Evolutionary conservation across 2,329 filamentous ascomycete species (phyloP).

Genomic region (Botryosphaeria dothidea): DNA sequence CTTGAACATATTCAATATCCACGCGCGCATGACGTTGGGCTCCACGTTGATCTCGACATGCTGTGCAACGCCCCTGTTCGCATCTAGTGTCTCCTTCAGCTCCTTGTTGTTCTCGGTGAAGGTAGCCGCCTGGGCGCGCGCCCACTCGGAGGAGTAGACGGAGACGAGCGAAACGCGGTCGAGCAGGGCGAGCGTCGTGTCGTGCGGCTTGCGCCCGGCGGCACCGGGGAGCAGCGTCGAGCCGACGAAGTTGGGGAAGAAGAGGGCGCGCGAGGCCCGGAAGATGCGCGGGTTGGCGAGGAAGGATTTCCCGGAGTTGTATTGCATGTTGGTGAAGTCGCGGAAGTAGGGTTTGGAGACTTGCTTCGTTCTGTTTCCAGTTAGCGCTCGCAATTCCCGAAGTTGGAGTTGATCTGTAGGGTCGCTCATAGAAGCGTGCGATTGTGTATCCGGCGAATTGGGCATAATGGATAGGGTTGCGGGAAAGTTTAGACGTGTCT

Average conservation of each 20-base stretch:
- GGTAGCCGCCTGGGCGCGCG: constrained; percentile 72
- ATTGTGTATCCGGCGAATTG: no score
- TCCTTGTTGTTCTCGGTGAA: constrained; percentile 71
- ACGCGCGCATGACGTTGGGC: constrained; percentile 68
- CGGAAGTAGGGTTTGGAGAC: constrained; percentile 90
- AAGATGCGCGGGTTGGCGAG: constrained; percentile 82
- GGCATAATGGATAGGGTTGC: no score
- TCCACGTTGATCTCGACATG: constrained; percentile 86
- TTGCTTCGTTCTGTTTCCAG: constrained; percentile 45
- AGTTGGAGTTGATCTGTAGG: neutral
- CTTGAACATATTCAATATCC: constrained; percentile 58
- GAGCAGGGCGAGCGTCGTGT: constrained; percentile 75
- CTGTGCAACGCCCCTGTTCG: constrained; percentile 62
- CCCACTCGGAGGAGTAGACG: constrained; percentile 84
- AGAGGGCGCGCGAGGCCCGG: constrained; percentile 77
- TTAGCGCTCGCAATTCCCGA: neutral
- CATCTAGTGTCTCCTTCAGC: constrained; percentile 63
- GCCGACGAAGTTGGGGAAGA: constrained; percentile 90
- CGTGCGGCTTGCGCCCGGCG: constrained; percentile 46
- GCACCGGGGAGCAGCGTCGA: constrained; percentile 67
- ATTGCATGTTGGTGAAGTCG: constrained; percentile 83
- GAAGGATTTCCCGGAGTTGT: constrained; percentile 88
- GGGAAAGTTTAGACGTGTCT: neutral
- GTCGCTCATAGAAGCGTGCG: no score
- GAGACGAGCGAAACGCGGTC: constrained; percentile 77